phyloP scores from a whole-genome alignment of 306 rosid genomes.

The Morella rubra region DNA sequence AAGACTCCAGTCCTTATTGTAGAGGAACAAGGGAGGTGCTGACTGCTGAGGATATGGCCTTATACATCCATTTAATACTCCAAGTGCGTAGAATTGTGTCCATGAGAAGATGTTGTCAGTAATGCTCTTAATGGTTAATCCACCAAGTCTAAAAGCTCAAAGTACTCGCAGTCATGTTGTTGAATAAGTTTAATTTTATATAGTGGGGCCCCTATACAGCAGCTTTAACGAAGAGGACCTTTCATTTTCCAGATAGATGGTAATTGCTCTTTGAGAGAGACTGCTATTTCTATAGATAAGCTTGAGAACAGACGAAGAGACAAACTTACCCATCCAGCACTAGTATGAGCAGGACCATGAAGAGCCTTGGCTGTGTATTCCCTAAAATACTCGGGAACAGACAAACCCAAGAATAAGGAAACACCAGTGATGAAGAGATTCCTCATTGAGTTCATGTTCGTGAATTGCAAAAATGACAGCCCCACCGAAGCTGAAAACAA shows the following conservation, averaged over 20 bases:
- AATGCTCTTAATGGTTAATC: not conserved
- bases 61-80: not conserved
- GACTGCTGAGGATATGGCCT: not conserved
- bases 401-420: constrained; percentile 83
- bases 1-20: no score
- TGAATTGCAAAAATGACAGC: constrained; percentile 95
- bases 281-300: not conserved
- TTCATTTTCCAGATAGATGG: not conserved
- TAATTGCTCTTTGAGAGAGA: not conserved
- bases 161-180: no score
- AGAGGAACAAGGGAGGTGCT: no score
- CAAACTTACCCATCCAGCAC: constrained; percentile 92
- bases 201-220: not conserved
- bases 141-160: no score
- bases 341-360: constrained; percentile 90
- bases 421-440: constrained; percentile 89
- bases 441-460: constrained; percentile 98
- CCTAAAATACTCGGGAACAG: constrained; percentile 87
- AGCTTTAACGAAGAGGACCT: not conserved
- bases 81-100: not conserved
- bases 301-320: not conserved
- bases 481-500: constrained; percentile 89
- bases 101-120: not conserved
- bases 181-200: no score
- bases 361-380: constrained; percentile 80